Percentiles rank a stretch among this genome's conserved stretches.
Conservation (phyloP, 1,139 yeast species). For the Debaryomyces singareniensis region DNA sequence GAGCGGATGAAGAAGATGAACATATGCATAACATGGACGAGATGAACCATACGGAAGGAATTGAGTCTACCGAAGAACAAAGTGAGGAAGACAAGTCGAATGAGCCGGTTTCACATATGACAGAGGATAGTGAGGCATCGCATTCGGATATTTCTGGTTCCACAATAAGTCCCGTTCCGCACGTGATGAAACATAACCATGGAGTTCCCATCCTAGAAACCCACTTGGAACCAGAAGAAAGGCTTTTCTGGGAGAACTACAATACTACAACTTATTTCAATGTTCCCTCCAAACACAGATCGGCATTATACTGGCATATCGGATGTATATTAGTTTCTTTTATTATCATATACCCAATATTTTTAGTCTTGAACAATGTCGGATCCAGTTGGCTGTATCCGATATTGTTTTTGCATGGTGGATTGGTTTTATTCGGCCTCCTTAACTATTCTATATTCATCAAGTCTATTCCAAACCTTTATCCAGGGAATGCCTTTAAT, state of each 20-base stretch:
- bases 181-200: slow-evolving; percentile 51
- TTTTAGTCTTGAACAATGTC: slow-evolving; percentile 58
- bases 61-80: neutral
- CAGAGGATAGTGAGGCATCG: slow-evolving; percentile 3
- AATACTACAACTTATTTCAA: slow-evolving; percentile 76
- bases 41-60: neutral
- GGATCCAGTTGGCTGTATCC: slow-evolving; percentile 55
- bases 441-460: slow-evolving; percentile 57
- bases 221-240: slow-evolving; percentile 63
- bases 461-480: slow-evolving; percentile 54
- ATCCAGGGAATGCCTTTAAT: slow-evolving; percentile 71
- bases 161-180: slow-evolving; percentile 36
- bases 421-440: slow-evolving; percentile 43
- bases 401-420: slow-evolving; percentile 46
- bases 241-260: slow-evolving; percentile 71
- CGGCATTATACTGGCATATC: slow-evolving; percentile 56
- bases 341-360: slow-evolving; percentile 61
- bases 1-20: no score
- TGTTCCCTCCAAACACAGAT: slow-evolving; percentile 41
- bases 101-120: slow-evolving; percentile 10
- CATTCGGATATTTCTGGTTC: slow-evolving; percentile 2
- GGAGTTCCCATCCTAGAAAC: slow-evolving; percentile 76
- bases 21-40: neutral
- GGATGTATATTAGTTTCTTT: slow-evolving; percentile 39
- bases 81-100: slow-evolving; percentile 1